A percentile compares a stretch with the other conserved stretches of the same genome.
Evolutionary conservation across 345 rosid genomes (phyloP).

Genomic region (Gossypium sturtianum): DNA sequence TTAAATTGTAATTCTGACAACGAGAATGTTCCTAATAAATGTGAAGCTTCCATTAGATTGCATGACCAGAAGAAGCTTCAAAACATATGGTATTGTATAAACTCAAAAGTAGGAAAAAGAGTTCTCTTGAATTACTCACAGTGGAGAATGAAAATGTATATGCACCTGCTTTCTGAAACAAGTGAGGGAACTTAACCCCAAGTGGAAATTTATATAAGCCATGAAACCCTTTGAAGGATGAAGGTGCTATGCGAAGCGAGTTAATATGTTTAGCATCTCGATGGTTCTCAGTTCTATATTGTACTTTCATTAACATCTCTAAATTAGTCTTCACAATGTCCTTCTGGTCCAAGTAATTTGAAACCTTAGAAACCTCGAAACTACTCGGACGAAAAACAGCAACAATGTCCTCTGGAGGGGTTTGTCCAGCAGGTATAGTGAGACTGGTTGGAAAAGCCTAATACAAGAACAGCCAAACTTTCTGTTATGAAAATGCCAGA

Average conservation of each 20-base stretch:
- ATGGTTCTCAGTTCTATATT: conserved; percentile 16
- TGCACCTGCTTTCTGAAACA: conserved; percentile 46
- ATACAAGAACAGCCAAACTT: conserved; percentile 15
- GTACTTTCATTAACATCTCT: conserved; percentile 50
- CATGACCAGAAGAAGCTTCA: conserved; percentile 8
- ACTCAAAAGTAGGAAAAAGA: background rate
- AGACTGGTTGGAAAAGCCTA: conserved; percentile 45
- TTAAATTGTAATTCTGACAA: conserved; percentile 32
- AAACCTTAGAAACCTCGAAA: conserved; percentile 29
- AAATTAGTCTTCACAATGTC: conserved; percentile 32
- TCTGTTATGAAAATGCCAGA: background rate
- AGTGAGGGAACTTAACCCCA: conserved; percentile 25
- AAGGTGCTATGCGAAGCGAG: conserved; percentile 29
- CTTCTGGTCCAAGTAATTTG: conserved; percentile 48
- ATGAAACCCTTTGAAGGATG: conserved; percentile 34
- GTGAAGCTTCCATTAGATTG: conserved; percentile 9
- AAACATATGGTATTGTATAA: background rate
- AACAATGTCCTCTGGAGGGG: conserved; percentile 47
- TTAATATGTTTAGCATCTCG: conserved; percentile 20
- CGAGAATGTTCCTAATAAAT: conserved; percentile 30
- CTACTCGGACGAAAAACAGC: conserved; percentile 63
- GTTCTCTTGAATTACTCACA: conserved; percentile 31
- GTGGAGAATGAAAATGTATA: conserved; percentile 47
- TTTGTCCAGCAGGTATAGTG: conserved; percentile 39
- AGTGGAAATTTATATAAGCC: conserved; percentile 60